Base-by-base conservation (phyloP, 805 yeast species). In the Monosporozyma siamensis region DNA sequence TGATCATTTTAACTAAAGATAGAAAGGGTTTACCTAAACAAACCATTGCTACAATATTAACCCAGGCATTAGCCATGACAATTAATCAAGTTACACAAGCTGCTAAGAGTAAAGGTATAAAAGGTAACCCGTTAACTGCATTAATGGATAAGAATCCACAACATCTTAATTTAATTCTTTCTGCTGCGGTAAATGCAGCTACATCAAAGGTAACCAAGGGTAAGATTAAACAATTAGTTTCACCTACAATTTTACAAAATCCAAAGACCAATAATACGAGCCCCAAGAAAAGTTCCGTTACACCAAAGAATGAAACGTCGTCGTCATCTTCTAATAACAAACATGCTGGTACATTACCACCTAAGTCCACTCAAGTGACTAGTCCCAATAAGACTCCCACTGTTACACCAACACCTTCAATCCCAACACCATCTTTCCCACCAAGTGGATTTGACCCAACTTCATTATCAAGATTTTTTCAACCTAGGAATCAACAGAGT, bases 11-110 rank as follows among this genome's bases (percentile, higher is more conserved):
- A 44, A 82, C 94, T 25, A 85, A 84, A 54, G 85, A 82, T 43
- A 68, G 88, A 47, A 82, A 77, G 51, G 77, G 86, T 45, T 76
- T 80, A 46, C 86, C 82, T 45, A 84, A 86, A 31, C 88, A 82
- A 21, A 78, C 87, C 6, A 86, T 90, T 40, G 84, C 95, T 0
- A 84, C 79, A 45, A 78, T 88, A 42, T 69, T 89, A 52, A 89
- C 96, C 7, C 88, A 84, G 53, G 95, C 96, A 1, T 70, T 89
- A 51, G 95, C 96, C 3, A 83, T 89, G 68, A 90, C 95, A 0
- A 87, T 89, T 48, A 90, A 94, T 9, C 92, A 84, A 59, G 90
- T 84, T 8, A 82, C 83, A 45, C 89, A 80, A 51, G 89, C 89
- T 6, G 95, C 95, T 0, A 85, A 88, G 53, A 80, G 79, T 52